phyloP scores from a whole-genome alignment of 345 rosid species.

The Hypericum perforatum region DNA sequence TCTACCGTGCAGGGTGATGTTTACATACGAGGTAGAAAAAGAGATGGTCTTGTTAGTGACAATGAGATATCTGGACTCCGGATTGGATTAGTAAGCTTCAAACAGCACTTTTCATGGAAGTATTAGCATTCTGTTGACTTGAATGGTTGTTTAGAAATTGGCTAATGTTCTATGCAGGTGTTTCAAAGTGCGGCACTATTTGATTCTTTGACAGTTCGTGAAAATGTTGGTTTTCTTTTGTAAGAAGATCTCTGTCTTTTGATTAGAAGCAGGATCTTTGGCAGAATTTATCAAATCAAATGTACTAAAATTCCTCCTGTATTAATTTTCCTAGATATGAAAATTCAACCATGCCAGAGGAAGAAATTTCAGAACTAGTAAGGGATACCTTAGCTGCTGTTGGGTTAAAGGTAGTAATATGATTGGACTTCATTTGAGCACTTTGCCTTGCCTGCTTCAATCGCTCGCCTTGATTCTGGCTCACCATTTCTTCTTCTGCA shows the following conservation, averaged over 20 bases:
- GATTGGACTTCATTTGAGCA: slow-evolving; percentile 2
- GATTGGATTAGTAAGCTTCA: slow-evolving; percentile 61
- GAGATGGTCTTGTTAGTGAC: slow-evolving; percentile 75
- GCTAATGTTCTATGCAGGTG: slow-evolving; percentile 35
- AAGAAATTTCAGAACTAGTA: slow-evolving; percentile 77
- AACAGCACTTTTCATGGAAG: no score
- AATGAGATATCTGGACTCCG: slow-evolving; percentile 81
- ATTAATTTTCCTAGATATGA: slow-evolving; percentile 49
- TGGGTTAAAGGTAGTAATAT: slow-evolving; percentile 64
- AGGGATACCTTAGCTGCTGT: slow-evolving; percentile 85
- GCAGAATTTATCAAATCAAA: no score
- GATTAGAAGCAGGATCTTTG: no score
- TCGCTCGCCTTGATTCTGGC: neutral
- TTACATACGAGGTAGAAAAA: slow-evolving; percentile 65
- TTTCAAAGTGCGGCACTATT: slow-evolving; percentile 98
- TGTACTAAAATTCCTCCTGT: neutral
- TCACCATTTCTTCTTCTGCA: neutral
- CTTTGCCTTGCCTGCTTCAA: neutral
- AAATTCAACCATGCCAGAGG: slow-evolving; percentile 63
- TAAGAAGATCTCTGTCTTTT: slow-evolving; percentile 26
- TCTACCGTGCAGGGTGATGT: slow-evolving; percentile 69
- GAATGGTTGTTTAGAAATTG: neutral
- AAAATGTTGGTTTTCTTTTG: slow-evolving; percentile 96
- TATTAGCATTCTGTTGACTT: no score
- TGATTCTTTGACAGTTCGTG: slow-evolving; percentile 90